A percentile compares a stretch with the other conserved stretches of the same genome.
Conservation (phyloP, 2,329 filamentous ascomycete genomes). For the Penicillium nordicum region DNA sequence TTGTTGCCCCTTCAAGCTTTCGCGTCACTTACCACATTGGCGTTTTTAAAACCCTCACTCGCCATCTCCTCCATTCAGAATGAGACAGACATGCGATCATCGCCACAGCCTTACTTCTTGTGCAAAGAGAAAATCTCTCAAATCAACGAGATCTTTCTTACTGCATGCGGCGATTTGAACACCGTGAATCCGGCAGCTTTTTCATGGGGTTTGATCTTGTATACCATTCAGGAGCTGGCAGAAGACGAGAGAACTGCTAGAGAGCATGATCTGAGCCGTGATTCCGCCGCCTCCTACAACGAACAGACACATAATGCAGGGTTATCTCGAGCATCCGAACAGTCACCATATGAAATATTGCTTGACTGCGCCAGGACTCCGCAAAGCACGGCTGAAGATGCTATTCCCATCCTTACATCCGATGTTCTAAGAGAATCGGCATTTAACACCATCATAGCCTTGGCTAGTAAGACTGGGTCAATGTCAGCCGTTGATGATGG, state of each 20-base stretch:
- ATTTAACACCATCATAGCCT: slow-evolving; percentile 47
- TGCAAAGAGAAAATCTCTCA: slow-evolving; percentile 67
- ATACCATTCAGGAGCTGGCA: slow-evolving; percentile 64
- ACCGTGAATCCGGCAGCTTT: slow-evolving; percentile 72
- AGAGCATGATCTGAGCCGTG: slow-evolving; percentile 34
- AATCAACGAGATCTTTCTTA: slow-evolving; percentile 68
- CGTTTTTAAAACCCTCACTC: slow-evolving; percentile 66
- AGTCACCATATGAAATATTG: slow-evolving; percentile 47
- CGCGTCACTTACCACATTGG: slow-evolving; percentile 66
- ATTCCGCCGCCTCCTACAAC: slow-evolving; percentile 34
- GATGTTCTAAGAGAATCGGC: slow-evolving; percentile 46
- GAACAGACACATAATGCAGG: slow-evolving; percentile 35
- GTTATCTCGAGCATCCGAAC: slow-evolving; percentile 31
- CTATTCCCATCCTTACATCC: slow-evolving; percentile 47
- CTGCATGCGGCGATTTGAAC: slow-evolving; percentile 54
- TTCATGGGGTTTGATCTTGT: slow-evolving; percentile 75
- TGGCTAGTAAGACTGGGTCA: slow-evolving; percentile 46
- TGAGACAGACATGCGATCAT: slow-evolving; percentile 22
- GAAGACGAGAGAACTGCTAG: background rate
- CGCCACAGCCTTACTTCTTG: slow-evolving; percentile 58
- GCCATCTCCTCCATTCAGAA: slow-evolving; percentile 53
- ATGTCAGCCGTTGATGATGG: slow-evolving; percentile 50
- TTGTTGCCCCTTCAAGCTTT: slow-evolving; percentile 64
- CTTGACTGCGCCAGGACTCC: slow-evolving; percentile 44
- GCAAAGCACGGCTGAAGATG: slow-evolving; percentile 43